These are phyloP conservation scores for Xylaria sp. DNA, from an alignment of 2,329 filamentous ascomycete species.

Conservation along the genomic window DNA sequence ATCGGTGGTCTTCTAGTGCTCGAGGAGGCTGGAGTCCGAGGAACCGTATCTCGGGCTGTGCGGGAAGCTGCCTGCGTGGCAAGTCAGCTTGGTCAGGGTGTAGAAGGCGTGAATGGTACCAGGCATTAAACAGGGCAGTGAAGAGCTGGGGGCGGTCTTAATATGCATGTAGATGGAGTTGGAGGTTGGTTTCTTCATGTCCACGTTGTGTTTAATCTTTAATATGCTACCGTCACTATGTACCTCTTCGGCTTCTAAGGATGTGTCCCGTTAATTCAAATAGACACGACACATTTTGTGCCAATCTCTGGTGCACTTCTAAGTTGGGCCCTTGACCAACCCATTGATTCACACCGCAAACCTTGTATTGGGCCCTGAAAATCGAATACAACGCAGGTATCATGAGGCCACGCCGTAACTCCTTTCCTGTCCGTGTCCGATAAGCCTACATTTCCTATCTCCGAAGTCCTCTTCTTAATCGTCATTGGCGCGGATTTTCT, in stretches of 20 bases:
- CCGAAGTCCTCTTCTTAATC: slow-evolving; percentile 6
- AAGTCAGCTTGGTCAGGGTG: slow-evolving; percentile 65
- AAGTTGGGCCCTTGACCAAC: not conserved
- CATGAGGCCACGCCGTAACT: slow-evolving; percentile 18
- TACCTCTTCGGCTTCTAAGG: not conserved
- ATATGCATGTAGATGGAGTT: slow-evolving; percentile 25
- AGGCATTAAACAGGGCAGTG: slow-evolving; percentile 36
- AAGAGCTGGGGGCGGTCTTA: slow-evolving; percentile 4
- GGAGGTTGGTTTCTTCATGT: slow-evolving; percentile 14
- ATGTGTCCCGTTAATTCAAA: slow-evolving; percentile 4
- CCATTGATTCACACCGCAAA: not conserved
- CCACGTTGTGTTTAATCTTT: slow-evolving; percentile 15
- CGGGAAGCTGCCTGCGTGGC: slow-evolving; percentile 74
- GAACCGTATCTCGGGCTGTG: slow-evolving; percentile 69
- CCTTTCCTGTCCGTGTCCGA: slow-evolving; percentile 3
- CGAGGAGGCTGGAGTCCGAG: slow-evolving; percentile 74
- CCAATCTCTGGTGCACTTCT: not conserved
- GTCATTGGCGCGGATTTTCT: slow-evolving; percentile 53
- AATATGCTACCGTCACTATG: slow-evolving; percentile 6
- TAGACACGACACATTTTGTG: slow-evolving; percentile 4
- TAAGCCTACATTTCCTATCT: not conserved
- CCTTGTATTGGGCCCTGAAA: slow-evolving; percentile 11
- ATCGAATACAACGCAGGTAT: slow-evolving; percentile 37
- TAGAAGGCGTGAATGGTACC: slow-evolving; percentile 56
- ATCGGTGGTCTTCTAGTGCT: slow-evolving; percentile 75